These are phyloP conservation scores for Fusarium nodosum DNA, from an alignment of 2,329 filamentous ascomycete species.

Conservation along the genomic window DNA sequence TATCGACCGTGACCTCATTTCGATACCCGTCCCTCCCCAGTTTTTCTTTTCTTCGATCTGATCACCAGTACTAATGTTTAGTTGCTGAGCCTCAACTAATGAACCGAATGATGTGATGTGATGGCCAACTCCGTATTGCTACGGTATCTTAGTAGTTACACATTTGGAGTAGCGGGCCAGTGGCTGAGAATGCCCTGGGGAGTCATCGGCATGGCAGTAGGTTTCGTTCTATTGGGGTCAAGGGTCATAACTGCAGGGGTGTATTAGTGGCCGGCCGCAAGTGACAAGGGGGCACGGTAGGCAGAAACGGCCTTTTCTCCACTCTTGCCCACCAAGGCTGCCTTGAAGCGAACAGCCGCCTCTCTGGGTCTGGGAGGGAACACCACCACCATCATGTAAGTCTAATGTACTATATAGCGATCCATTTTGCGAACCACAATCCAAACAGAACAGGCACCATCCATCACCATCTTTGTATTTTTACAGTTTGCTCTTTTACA, in stretches of 20 bases:
- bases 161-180: neutral
- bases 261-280: slow-evolving; percentile 31
- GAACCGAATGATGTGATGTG: neutral
- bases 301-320: slow-evolving; percentile 46
- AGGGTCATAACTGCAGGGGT: slow-evolving; percentile 24
- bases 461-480: slow-evolving; percentile 27
- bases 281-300: slow-evolving; percentile 31
- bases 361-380: slow-evolving; percentile 37
- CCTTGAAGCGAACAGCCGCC: slow-evolving; percentile 36
- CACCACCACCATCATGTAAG: slow-evolving; percentile 24
- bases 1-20: slow-evolving; percentile 30
- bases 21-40: slow-evolving; percentile 37
- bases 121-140: no score
- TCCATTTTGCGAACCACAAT: slow-evolving; percentile 26
- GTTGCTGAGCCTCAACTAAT: slow-evolving; percentile 20
- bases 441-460: slow-evolving; percentile 38
- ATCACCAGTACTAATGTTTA: neutral
- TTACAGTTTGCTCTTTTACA: slow-evolving; percentile 21
- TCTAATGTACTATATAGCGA: slow-evolving; percentile 42
- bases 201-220: slow-evolving; percentile 48
- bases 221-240: neutral
- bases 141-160: neutral
- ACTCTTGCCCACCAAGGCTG: slow-evolving; percentile 35
- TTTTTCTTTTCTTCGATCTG: slow-evolving; percentile 6
- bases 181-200: slow-evolving; percentile 41